These are phyloP conservation scores for Mycena vitilis DNA, from an alignment of 768 basidiomycete genomes.

Conservation along the genomic window DNA sequence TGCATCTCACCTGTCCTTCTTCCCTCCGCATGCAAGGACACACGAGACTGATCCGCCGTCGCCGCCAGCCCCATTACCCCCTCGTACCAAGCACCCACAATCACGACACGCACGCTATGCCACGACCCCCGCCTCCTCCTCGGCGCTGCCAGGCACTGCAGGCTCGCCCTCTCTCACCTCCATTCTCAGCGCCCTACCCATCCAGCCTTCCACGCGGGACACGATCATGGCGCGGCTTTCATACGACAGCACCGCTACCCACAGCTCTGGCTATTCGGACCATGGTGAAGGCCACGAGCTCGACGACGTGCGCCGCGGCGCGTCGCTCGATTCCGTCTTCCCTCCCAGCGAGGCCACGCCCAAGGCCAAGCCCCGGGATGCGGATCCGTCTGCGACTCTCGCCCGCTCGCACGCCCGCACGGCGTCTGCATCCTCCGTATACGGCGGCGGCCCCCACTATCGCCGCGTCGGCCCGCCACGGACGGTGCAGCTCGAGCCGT, in stretches of 20 bases:
- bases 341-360: conserved; percentile 28
- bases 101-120: conserved; percentile 32
- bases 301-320: conserved; percentile 48
- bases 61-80: conserved; percentile 24
- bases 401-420: conserved; percentile 28
- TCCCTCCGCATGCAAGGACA: conserved; percentile 55
- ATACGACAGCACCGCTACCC: conserved; percentile 53
- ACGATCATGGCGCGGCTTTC: conserved; percentile 67
- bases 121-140: conserved; percentile 30
- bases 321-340: conserved; percentile 43
- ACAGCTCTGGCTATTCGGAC: conserved; percentile 55
- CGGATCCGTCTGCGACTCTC: not conserved
- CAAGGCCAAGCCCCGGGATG: conserved; percentile 13
- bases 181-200: conserved; percentile 60
- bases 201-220: conserved; percentile 64
- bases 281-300: conserved; percentile 57
- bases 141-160: conserved; percentile 20
- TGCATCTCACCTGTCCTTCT: conserved; percentile 63
- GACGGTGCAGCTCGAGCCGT: conserved; percentile 66
- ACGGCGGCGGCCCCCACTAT: conserved; percentile 30
- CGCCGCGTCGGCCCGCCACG: conserved; percentile 45
- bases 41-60: conserved; percentile 37
- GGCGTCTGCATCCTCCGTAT: conserved; percentile 27
- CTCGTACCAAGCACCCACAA: conserved; percentile 33
- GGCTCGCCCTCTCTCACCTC: conserved; percentile 51